phyloP scores from a whole-genome alignment of 1,139 yeast species.

The Kurtzmaniella natalensis region DNA sequence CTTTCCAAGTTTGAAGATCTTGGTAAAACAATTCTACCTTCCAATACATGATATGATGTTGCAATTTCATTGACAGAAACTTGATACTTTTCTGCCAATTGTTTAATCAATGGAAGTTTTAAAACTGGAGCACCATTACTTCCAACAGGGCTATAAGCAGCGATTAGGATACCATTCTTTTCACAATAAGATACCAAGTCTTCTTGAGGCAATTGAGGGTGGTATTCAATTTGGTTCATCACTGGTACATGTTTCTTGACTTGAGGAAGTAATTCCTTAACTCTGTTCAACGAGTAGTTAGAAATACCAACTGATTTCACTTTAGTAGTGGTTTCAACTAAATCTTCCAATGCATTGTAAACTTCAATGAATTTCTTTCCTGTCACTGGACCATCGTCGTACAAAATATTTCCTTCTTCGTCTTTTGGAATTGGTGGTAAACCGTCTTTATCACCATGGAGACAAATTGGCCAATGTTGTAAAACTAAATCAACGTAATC shows the following conservation, averaged over 20 bases:
- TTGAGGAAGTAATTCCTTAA: constrained; percentile 23
- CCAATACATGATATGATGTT: constrained; percentile 34
- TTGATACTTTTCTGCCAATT: constrained; percentile 28
- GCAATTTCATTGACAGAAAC: constrained; percentile 32
- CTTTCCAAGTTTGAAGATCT: constrained; percentile 36
- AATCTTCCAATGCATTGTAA: constrained; percentile 44
- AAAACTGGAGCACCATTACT: constrained; percentile 33
- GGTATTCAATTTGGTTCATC: constrained; percentile 35
- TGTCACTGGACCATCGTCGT: constrained; percentile 37
- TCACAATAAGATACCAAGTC: constrained; percentile 27
- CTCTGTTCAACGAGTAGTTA: constrained; percentile 26
- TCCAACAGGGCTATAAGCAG: constrained; percentile 36
- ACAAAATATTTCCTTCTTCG: constrained; percentile 35
- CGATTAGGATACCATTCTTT: constrained; percentile 21
- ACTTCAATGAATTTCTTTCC: constrained; percentile 42
- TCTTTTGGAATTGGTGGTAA: constrained; percentile 32
- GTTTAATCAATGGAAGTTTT: constrained; percentile 26
- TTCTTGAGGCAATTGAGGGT: constrained; percentile 36
- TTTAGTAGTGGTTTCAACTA: constrained; percentile 26
- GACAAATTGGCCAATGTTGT: constrained; percentile 59
- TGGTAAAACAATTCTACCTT: constrained; percentile 30
- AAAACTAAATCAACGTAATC: constrained; percentile 57
- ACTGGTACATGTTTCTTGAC: constrained; percentile 26
- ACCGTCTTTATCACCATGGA: constrained; percentile 36
- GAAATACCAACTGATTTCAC: constrained; percentile 31